Percentiles rank a stretch among this genome's conserved stretches.
These are phyloP conservation scores for Thelonectria olida DNA, from an alignment of 2,329 filamentous ascomycete species.

Conservation along the genomic window DNA sequence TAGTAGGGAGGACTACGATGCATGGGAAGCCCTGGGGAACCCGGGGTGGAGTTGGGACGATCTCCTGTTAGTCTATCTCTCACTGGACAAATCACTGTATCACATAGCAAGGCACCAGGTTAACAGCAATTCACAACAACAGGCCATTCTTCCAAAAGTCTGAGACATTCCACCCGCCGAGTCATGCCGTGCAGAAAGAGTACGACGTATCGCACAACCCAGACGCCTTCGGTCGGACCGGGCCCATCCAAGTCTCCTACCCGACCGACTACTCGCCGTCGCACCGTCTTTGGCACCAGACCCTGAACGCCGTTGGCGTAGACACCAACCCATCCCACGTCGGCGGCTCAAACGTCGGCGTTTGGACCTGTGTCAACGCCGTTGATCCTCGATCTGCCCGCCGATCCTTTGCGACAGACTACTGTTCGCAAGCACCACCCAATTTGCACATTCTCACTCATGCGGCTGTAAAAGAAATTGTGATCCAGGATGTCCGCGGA, in stretches of 20 bases:
- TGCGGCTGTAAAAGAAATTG: constrained; percentile 40
- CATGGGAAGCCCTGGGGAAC: constrained; percentile 67
- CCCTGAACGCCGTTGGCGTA: constrained; percentile 55
- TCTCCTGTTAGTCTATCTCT: constrained; percentile 41
- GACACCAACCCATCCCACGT: constrained; percentile 54
- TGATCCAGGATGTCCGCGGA: constrained; percentile 32
- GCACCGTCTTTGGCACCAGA: constrained; percentile 58
- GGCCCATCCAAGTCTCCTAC: constrained; percentile 61
- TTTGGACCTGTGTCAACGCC: constrained; percentile 59
- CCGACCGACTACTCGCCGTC: constrained; percentile 49
- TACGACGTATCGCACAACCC: constrained; percentile 51
- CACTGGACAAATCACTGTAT: neutral
- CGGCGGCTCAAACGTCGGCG: constrained; percentile 59
- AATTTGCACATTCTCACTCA: constrained; percentile 53
- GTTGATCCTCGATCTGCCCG: constrained; percentile 56
- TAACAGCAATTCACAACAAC: constrained; percentile 6
- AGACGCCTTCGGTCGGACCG: constrained; percentile 52
- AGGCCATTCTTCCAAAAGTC: constrained; percentile 62
- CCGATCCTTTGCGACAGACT: constrained; percentile 60
- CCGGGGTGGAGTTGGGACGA: constrained; percentile 65
- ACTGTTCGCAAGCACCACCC: constrained; percentile 48
- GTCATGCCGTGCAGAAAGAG: constrained; percentile 43
- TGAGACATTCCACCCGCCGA: constrained; percentile 56
- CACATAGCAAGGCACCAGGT: neutral
- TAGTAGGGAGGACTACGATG: constrained; percentile 60